Conservation (phyloP, 2,329 filamentous ascomycete species). For the Aspergillus sojae region DNA sequence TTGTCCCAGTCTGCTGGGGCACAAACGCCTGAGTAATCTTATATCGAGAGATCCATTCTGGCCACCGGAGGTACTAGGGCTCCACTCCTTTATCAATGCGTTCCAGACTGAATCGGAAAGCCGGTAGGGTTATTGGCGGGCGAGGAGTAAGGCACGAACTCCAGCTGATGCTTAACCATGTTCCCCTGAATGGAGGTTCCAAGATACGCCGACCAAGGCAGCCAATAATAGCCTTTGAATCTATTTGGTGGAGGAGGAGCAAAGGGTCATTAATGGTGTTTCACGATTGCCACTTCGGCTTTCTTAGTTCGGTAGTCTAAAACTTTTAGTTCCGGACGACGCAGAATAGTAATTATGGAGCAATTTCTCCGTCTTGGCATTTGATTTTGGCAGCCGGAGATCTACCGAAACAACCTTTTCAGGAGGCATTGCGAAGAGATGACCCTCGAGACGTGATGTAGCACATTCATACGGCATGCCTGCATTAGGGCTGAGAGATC, state of each 20-base stretch:
- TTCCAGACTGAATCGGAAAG: neutral
- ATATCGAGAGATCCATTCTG: neutral
- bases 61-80: neutral
- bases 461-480: neutral
- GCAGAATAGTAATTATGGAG: neutral
- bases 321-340: neutral
- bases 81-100: neutral
- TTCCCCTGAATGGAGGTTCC: neutral
- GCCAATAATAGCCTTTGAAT: neutral
- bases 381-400: neutral
- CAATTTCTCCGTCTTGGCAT: conserved; percentile 12
- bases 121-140: neutral
- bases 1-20: neutral
- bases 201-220: neutral
- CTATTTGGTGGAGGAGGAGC: neutral
- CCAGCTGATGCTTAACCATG: neutral
- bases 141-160: neutral
- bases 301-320: conserved; percentile 4
- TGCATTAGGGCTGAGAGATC: neutral
- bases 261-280: conserved; percentile 5
- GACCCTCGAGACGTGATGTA: neutral
- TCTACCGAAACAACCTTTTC: neutral
- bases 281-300: conserved; percentile 8
- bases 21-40: neutral
- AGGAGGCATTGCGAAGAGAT: neutral